A percentile compares a stretch with the other conserved stretches of the same genome.
These are phyloP conservation scores for Juncus effusus DNA, from an alignment of 176 grass and related monocot genomes.

Conservation along the genomic window DNA sequence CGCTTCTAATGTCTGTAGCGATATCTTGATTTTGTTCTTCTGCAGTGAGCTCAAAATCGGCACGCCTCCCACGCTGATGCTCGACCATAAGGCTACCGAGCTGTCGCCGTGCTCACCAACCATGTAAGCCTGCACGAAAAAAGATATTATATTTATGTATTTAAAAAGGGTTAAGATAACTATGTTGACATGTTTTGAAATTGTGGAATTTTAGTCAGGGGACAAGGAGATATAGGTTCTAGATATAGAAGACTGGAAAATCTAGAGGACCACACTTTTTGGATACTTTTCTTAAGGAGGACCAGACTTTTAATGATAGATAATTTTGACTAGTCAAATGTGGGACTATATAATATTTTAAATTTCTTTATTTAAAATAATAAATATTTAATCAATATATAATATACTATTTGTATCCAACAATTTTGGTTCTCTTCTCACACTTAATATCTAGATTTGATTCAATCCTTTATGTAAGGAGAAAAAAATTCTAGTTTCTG, in stretches of 20 bases:
- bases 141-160: not conserved
- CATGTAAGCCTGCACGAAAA: conserved; percentile 60
- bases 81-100: conserved; percentile 80
- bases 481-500: not conserved
- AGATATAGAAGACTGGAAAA: not conserved
- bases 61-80: conserved; percentile 54
- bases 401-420: no score
- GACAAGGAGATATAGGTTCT: not conserved
- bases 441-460: no score
- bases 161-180: not conserved
- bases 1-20: conserved; percentile 37
- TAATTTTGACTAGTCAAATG: conserved; percentile 6
- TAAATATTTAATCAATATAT: no score
- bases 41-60: conserved; percentile 51
- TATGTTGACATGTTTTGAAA: no score
- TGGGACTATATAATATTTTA: not conserved
- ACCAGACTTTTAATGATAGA: not conserved
- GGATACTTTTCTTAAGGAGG: no score
- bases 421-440: no score
- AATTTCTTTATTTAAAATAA: no score
- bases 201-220: no score
- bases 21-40: conserved; percentile 39
- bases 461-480: not conserved
- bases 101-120: conserved; percentile 80
- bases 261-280: no score